These are phyloP conservation scores for Hansenula sp. DNA, from an alignment of 1,139 yeast species.

Conservation along the genomic window DNA sequence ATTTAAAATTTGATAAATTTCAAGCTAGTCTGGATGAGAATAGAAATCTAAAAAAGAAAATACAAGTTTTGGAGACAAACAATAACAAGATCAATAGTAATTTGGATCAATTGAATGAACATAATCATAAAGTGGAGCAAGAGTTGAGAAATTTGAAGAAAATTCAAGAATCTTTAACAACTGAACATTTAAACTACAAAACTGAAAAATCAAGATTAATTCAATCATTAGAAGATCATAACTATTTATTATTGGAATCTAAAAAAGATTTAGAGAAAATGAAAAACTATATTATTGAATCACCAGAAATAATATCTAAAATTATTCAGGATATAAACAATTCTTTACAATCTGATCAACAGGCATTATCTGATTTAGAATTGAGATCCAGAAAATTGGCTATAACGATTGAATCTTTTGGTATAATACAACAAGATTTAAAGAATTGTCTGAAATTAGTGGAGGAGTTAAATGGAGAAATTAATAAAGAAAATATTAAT, in stretches of 20 bases:
- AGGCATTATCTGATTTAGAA: slow-evolving; percentile 40
- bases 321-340: slow-evolving; percentile 51
- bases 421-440: slow-evolving; percentile 50
- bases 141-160: slow-evolving; percentile 61
- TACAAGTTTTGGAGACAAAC: slow-evolving; percentile 35
- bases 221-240: slow-evolving; percentile 35
- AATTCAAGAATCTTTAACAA: slow-evolving; percentile 57
- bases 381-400: slow-evolving; percentile 45
- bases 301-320: slow-evolving; percentile 52
- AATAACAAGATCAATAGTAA: slow-evolving; percentile 27
- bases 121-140: slow-evolving; percentile 56
- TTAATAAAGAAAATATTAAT: slow-evolving; percentile 43
- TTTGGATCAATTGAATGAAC: slow-evolving; percentile 45
- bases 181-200: slow-evolving; percentile 67
- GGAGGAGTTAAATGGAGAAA: slow-evolving; percentile 54
- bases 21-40: slow-evolving; percentile 35
- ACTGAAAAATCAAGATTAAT: slow-evolving; percentile 55
- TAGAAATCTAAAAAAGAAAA: slow-evolving; percentile 37
- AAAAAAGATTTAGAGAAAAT: slow-evolving; percentile 58
- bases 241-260: slow-evolving; percentile 42
- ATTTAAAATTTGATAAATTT: slow-evolving; percentile 40
- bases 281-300: slow-evolving; percentile 56
- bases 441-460: slow-evolving; percentile 45
- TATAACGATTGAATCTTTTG: slow-evolving; percentile 56
- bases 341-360: slow-evolving; percentile 41